These are phyloP conservation scores for Candida berthetii DNA, from an alignment of 805 yeast species.

Conservation along the genomic window DNA sequence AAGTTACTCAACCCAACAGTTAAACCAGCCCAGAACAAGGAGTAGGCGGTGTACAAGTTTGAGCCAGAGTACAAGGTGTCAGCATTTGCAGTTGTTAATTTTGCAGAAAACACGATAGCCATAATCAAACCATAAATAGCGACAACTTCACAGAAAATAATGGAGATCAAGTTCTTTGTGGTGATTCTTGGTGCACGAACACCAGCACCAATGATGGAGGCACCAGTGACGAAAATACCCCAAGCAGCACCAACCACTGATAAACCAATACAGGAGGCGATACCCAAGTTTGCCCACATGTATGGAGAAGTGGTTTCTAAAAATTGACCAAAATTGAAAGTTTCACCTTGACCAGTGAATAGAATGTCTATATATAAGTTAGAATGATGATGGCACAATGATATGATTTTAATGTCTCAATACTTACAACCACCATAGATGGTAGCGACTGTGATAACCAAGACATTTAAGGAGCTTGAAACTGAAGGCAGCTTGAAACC, in stretches of 20 bases:
- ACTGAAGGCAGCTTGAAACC: conserved; percentile 13
- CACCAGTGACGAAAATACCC: conserved; percentile 97
- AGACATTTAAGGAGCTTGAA: conserved; percentile 8
- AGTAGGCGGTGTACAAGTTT: conserved; percentile 89
- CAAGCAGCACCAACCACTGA: conserved; percentile 98
- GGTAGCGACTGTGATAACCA: conserved; percentile 9
- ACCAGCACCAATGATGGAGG: conserved; percentile 95
- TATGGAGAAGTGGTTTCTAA: conserved; percentile 85
- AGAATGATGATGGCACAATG: conserved; percentile 1
- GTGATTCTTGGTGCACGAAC: conserved; percentile 97
- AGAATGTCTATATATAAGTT: conserved; percentile 27
- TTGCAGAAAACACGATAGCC: conserved; percentile 95
- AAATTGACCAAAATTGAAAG: conserved; percentile 87
- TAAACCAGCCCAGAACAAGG: conserved; percentile 96
- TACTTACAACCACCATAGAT: conserved; percentile 21
- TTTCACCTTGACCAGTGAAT: conserved; percentile 89
- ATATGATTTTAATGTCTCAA: not conserved
- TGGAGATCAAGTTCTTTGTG: conserved; percentile 91
- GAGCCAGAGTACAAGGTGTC: conserved; percentile 64
- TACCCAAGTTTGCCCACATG: conserved; percentile 94
- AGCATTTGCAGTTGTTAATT: conserved; percentile 64
- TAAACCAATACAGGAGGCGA: conserved; percentile 85
- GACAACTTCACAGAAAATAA: conserved; percentile 98
- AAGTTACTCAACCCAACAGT: conserved; percentile 93
- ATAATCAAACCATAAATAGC: conserved; percentile 97